Base-by-base conservation (phyloP, 768 basidiomycete species). In the Kwoniella dejecticola region DNA sequence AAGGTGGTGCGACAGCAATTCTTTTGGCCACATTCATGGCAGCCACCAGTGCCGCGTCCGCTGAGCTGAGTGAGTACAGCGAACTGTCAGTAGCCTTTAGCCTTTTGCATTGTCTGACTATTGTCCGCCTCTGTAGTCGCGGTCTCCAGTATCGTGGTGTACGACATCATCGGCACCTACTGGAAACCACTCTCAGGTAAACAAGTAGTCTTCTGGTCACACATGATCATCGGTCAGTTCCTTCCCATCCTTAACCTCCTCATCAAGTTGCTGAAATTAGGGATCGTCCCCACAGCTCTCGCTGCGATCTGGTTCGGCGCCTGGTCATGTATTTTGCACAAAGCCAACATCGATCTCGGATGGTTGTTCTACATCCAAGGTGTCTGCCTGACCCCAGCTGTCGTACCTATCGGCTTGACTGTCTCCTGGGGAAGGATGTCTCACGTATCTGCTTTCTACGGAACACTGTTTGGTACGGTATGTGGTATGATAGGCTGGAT, bases 1-100 rank as follows among this genome's bases (percentile, higher is more conserved):
- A 80, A 52, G 75, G 80, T 4, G 82, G 83, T 1, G 83, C 81
- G 2, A 77, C 81, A 33, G 81, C 82, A 1, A 68, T 83, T 27
- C 67, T 83, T 0, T 72, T 84, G 13, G 82, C 83, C 2, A 79
- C 82, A 19, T 83, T 83, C 61, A 67, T 67, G 68, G 83, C 82
- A 11, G 83, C 83, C 17, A 83, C 83, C 3, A 81, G 81, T 31
- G 81, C 83, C 6, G 79, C 81, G 15, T 81, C 81, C 65, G 77
- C 83, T 10, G 83, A 83, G 62, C 76, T 83, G 31, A 82, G 54
- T 56, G 26, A 56, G 54, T 42, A 36, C 33, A 36, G 15, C 15
- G 7, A 36, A 36, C n/a, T n/a, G n/a, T n/a, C n/a, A n/a, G n/a
- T n/a, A n/a, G n/a, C n/a, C n/a, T n/a, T n/a, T n/a, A 36, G 15